Percentiles rank a stretch among this genome's conserved stretches.
These are phyloP conservation scores for sweet orange (Citrus sinensis) DNA, from an alignment of 345 rosid genomes.

Conservation along the genomic window DNA sequence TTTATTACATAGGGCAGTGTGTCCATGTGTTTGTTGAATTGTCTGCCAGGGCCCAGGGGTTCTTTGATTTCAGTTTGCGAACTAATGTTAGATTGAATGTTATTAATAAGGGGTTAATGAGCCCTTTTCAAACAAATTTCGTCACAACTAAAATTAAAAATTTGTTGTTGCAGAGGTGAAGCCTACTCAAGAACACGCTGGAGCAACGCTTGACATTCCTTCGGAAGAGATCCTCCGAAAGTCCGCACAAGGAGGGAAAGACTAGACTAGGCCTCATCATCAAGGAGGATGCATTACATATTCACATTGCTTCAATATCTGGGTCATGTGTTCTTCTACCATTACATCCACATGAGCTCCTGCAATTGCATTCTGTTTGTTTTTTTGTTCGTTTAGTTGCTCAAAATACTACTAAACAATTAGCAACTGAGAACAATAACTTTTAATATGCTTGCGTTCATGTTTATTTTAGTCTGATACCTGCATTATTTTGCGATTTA, in stretches of 20 bases:
- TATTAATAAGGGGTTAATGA: neutral
- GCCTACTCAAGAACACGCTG: constrained; percentile 71
- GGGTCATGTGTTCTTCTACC: neutral
- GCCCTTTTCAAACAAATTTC: neutral
- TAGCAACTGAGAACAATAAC: neutral
- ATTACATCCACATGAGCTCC: neutral
- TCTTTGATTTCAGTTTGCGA: no score
- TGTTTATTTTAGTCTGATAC: neutral
- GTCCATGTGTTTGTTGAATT: neutral
- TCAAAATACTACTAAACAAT: neutral
- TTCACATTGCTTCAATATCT: neutral
- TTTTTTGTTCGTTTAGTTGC: neutral
- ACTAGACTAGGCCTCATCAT: neutral
- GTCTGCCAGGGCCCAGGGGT: neutral
- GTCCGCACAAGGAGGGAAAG: constrained; percentile 30
- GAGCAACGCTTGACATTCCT: constrained; percentile 82
- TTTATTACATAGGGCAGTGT: no score
- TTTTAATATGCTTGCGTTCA: neutral
- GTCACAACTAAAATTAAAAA: neutral
- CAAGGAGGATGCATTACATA: neutral
- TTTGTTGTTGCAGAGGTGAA: constrained; percentile 58
- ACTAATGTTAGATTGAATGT: neutral
- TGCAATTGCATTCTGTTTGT: neutral
- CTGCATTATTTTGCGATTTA: no score
- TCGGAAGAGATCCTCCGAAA: constrained; percentile 62